Evolutionary conservation across 2,329 filamentous ascomycete genomes (phyloP).

Genomic region (Alternaria sp.): DNA sequence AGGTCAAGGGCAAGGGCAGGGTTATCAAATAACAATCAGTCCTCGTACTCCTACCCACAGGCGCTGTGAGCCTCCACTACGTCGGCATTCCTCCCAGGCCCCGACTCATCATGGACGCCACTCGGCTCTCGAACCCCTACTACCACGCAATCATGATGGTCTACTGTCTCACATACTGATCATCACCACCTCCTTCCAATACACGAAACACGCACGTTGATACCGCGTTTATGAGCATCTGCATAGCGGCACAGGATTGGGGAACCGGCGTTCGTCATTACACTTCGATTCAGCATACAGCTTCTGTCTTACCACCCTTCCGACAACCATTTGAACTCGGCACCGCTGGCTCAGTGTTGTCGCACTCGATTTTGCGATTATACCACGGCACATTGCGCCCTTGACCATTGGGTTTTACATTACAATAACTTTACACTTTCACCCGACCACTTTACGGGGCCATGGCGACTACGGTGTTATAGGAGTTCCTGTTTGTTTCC

Average conservation of each 20-base stretch:
- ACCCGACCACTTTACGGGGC: background rate
- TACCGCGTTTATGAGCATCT: slow-evolving; percentile 45
- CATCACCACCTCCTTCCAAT: slow-evolving; percentile 17
- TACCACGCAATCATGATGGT: slow-evolving; percentile 44
- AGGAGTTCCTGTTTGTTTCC: slow-evolving; percentile 1
- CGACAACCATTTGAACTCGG: slow-evolving; percentile 6
- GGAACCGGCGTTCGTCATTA: slow-evolving; percentile 38
- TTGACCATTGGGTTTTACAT: background rate
- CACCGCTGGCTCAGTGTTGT: slow-evolving; percentile 2
- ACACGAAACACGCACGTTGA: slow-evolving; percentile 23
- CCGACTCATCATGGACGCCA: slow-evolving; percentile 42
- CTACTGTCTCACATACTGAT: slow-evolving; percentile 36
- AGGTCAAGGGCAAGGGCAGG: slow-evolving; percentile 50
- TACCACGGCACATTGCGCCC: slow-evolving; percentile 14
- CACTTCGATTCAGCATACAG: slow-evolving; percentile 30
- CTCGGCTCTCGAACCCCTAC: slow-evolving; percentile 32
- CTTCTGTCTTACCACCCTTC: slow-evolving; percentile 31
- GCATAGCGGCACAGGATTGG: slow-evolving; percentile 43
- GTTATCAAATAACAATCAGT: slow-evolving; percentile 46
- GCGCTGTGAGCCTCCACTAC: slow-evolving; percentile 23
- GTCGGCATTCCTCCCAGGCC: slow-evolving; percentile 37
- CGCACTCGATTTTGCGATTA: slow-evolving; percentile 11
- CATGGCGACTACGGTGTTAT: slow-evolving; percentile 3
- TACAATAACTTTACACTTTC: background rate
- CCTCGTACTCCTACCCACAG: slow-evolving; percentile 20